Conservation (phyloP, 441 rosid genomes). For the Aquilaria agallochum region DNA sequence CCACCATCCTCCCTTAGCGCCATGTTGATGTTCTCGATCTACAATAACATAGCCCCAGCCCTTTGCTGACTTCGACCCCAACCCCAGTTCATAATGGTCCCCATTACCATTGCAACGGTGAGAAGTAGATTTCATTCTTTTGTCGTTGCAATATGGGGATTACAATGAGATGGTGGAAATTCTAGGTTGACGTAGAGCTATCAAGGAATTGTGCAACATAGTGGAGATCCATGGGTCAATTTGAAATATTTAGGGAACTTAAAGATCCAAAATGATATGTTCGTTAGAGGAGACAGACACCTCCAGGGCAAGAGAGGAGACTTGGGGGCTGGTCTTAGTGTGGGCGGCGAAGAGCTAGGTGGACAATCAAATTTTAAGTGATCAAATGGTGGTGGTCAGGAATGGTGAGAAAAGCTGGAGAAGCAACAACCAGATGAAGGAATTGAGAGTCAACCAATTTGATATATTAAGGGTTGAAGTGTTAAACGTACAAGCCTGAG, state of each 20-base stretch:
- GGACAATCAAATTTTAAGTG: no score
- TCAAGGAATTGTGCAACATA: conserved; percentile 48
- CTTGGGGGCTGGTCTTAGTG: conserved; percentile 62
- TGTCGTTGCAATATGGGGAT: conserved; percentile 58
- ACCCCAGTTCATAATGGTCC: conserved; percentile 73
- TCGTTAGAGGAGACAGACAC: no score
- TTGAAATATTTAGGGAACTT: no score
- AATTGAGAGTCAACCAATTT: no score
- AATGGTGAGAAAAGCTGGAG: no score
- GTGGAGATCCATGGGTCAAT: conserved; percentile 77
- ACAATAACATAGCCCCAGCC: conserved; percentile 69
- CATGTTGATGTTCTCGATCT: conserved; percentile 47
- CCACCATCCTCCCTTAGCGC: conserved; percentile 33
- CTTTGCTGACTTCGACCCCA: conserved; percentile 61
- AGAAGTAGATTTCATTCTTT: conserved; percentile 59
- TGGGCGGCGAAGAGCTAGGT: conserved; percentile 44
- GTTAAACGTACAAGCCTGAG: no score
- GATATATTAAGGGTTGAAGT: no score
- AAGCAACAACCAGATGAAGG: no score
- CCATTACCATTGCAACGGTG: conserved; percentile 58
- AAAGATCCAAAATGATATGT: no score
- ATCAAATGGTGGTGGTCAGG: no score
- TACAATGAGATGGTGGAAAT: conserved; percentile 78
- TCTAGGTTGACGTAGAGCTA: conserved; percentile 53
- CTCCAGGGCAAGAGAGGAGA: conserved; percentile 41